phyloP scores from a whole-genome alignment of 495 filamentous ascomycete species.

The Daldinia concentrica region DNA sequence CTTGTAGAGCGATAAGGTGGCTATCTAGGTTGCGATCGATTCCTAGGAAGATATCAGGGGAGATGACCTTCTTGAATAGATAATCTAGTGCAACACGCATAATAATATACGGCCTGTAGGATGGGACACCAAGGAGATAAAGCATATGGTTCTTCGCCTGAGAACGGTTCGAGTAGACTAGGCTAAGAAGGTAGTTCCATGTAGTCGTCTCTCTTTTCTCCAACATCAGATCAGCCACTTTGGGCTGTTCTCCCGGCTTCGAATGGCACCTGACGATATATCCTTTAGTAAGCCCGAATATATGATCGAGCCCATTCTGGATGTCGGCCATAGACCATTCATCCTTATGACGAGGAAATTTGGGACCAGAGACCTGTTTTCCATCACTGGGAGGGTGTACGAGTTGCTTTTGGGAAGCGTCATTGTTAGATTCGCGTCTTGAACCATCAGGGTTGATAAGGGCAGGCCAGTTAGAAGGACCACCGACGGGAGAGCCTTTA shows the following conservation, averaged over 20 bases:
- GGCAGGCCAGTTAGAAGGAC: slow-evolving; percentile 24
- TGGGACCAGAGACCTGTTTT: neutral
- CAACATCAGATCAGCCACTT: slow-evolving; percentile 6
- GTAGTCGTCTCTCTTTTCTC: slow-evolving; percentile 9
- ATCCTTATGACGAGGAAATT: slow-evolving; percentile 6
- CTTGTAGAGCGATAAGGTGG: slow-evolving; percentile 19
- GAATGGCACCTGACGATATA: slow-evolving; percentile 29
- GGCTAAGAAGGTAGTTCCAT: slow-evolving; percentile 22
- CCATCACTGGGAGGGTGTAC: neutral
- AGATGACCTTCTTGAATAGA: slow-evolving; percentile 32
- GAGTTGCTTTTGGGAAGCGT: neutral
- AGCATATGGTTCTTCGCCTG: slow-evolving; percentile 14
- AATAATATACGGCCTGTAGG: slow-evolving; percentile 24
- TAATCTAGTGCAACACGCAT: slow-evolving; percentile 30
- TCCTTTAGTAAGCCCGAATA: slow-evolving; percentile 18
- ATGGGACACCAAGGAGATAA: slow-evolving; percentile 3
- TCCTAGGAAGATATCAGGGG: slow-evolving; percentile 26
- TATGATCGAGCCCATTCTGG: slow-evolving; percentile 4
- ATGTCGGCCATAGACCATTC: slow-evolving; percentile 14
- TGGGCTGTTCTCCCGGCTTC: neutral
- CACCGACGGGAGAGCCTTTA: neutral
- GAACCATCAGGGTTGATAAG: neutral
- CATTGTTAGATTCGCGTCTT: neutral
- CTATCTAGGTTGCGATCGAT: slow-evolving; percentile 9
- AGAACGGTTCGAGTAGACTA: neutral